These are phyloP conservation scores for Chaetomium tenue DNA, from an alignment of 495 filamentous ascomycete genomes.

Conservation along the genomic window DNA sequence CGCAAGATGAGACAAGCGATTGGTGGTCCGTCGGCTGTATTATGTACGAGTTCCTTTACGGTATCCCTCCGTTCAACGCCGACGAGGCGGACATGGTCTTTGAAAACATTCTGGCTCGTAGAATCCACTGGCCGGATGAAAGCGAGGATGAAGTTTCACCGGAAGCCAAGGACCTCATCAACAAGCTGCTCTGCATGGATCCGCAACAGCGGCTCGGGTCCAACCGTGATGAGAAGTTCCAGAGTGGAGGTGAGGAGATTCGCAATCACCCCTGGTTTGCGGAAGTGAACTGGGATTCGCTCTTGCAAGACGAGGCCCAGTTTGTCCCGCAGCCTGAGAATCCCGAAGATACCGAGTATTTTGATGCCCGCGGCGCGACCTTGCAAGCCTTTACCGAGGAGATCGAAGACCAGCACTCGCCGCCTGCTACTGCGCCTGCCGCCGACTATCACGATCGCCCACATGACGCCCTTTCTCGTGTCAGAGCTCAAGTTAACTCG, in stretches of 20 bases:
- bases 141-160: constrained; percentile 69
- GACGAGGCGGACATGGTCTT: constrained; percentile 90
- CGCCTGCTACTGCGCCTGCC: constrained; percentile 61
- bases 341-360: constrained; percentile 97
- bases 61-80: constrained; percentile 87
- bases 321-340: constrained; percentile 93
- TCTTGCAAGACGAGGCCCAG: constrained; percentile 88
- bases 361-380: constrained; percentile 86
- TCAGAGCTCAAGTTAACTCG: constrained; percentile 76
- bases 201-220: constrained; percentile 77
- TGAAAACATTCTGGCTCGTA: constrained; percentile 87
- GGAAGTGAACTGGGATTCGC: constrained; percentile 81
- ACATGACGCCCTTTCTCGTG: constrained; percentile 90
- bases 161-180: constrained; percentile 91
- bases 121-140: constrained; percentile 81
- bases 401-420: constrained; percentile 81
- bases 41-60: constrained; percentile 95
- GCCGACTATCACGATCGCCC: constrained; percentile 79
- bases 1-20: constrained; percentile 96
- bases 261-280: constrained; percentile 85
- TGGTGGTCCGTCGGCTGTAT: constrained; percentile 99
- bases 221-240: constrained; percentile 74
- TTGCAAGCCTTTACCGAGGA: constrained; percentile 88
- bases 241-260: constrained; percentile 85
- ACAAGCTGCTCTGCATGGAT: constrained; percentile 79